Evolutionary conservation across 2,329 filamentous ascomycete genomes (phyloP), one percentile per base, ranked within the genome.

Genomic region (Coniochaeta prunicola): DNA sequence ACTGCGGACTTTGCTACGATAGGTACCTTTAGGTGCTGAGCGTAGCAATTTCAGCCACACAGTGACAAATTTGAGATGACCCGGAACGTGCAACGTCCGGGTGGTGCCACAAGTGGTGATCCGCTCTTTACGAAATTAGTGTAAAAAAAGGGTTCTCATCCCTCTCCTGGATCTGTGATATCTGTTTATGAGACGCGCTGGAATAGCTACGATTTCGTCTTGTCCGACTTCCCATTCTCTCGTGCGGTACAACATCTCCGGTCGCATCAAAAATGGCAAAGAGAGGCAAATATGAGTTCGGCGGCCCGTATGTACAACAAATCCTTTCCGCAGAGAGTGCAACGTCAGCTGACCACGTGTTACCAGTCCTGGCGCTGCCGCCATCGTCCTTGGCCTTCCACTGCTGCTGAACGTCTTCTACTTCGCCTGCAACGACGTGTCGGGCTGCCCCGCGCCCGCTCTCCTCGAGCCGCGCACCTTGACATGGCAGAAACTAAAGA

Each of bases 391-490:
- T 67, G 87, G 87, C 59, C 84, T 97, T 0, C 93, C 93, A 0
- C 61, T 92, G 45, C 80, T 92, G 63, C 83, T 91, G 66, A 96
- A 94, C 75, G 71, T 86, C 66, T 88, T 93, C 69, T 82, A 87
- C 53, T 96, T 97, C 70, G 79, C 88, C 67, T 97, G 93, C 81
- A 97, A 97, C 76, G 92, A 97, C 72, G 79, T 96, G 63, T 88
- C 91, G 9, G 93, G 94, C 60, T 97, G 94, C 70, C 94, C 93
- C 53, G 87, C 90, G 2, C 91, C 92, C 3, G 91, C 90, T 4
- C 80, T 93, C 9, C 81, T 96, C 38, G 80, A 82, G 64, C 92
- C 90, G 33, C 86, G 82, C 59, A 88, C 83, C 9, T 76, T 96
- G 60, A 86, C 86, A 45, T 76, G 92, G 54, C 83, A 87, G 21